A percentile compares a stretch with the other conserved stretches of the same genome.
Evolutionary conservation across 1,284 basidiomycete genomes (phyloP).

Genomic region (Trametes sp.): DNA sequence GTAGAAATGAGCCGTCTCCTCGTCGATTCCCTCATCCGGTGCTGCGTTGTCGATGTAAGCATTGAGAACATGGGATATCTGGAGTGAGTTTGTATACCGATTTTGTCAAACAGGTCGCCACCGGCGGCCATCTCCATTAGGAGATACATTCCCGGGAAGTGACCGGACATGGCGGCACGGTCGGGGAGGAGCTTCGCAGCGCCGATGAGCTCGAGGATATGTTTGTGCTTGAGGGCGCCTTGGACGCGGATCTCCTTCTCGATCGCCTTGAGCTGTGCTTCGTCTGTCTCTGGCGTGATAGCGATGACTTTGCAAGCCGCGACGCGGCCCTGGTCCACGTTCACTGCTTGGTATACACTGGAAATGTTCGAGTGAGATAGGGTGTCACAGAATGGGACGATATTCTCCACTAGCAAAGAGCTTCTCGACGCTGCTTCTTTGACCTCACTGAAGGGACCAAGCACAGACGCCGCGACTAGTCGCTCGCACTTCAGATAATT

Average conservation of each 20-base stretch:
- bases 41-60: slow-evolving; percentile 49
- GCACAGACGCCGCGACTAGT: too few relatives aligned
- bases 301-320: slow-evolving; percentile 89
- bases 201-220: slow-evolving; percentile 88
- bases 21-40: slow-evolving; percentile 88
- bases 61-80: too few relatives aligned
- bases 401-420: too few relatives aligned
- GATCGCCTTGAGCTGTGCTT: slow-evolving; percentile 77
- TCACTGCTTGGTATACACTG: slow-evolving; percentile 85
- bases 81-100: slow-evolving; percentile 59
- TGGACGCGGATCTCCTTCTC: slow-evolving; percentile 97
- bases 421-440: too few relatives aligned
- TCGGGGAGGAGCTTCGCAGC: slow-evolving; percentile 68
- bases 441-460: too few relatives aligned
- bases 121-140: slow-evolving; percentile 92
- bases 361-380: background rate
- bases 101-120: slow-evolving; percentile 98
- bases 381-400: background rate
- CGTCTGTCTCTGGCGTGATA: slow-evolving; percentile 65
- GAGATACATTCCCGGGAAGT: slow-evolving; percentile 85
- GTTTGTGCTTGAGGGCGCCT: slow-evolving; percentile 78
- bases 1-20: slow-evolving; percentile 92
- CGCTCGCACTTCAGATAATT: too few relatives aligned
- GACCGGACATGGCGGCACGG: slow-evolving; percentile 39
- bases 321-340: slow-evolving; percentile 68